A percentile compares a stretch with the other conserved stretches of the same genome.
These are phyloP conservation scores for Pichia nanzhaoensis DNA, from an alignment of 805 yeast species.

Conservation along the genomic window DNA sequence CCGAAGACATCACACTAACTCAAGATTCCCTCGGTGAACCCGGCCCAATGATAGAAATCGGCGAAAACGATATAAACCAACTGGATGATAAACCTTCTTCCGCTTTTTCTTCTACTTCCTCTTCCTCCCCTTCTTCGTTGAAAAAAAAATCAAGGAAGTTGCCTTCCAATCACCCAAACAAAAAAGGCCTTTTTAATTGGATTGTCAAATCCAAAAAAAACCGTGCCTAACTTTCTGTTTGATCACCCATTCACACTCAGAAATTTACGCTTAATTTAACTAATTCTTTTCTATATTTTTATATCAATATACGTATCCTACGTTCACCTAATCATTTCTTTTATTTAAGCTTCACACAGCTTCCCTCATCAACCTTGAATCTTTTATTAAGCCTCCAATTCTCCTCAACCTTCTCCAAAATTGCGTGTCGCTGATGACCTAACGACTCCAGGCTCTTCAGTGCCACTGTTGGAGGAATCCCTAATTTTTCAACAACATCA, in stretches of 20 bases:
- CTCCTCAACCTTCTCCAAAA: not conserved
- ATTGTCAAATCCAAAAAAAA: conserved; percentile 8
- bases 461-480: not conserved
- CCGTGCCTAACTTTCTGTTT: not conserved
- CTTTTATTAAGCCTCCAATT: not conserved
- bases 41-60: conserved; percentile 28
- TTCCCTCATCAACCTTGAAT: not conserved
- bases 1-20: conserved; percentile 24
- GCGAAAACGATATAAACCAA: conserved; percentile 4
- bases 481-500: not conserved
- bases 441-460: not conserved
- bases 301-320: not conserved
- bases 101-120: no score
- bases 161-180: not conserved
- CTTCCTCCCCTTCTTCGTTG: no score
- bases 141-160: not conserved
- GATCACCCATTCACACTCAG: not conserved
- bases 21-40: conserved; percentile 29
- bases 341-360: no score
- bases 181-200: conserved; percentile 10
- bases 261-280: no score
- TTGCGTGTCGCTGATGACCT: not conserved
- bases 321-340: not conserved
- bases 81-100: conserved; percentile 4
- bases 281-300: not conserved